Evolutionary conservation across 2,329 filamentous ascomycete genomes (phyloP).

Genomic region (Meredithiella fracta): DNA sequence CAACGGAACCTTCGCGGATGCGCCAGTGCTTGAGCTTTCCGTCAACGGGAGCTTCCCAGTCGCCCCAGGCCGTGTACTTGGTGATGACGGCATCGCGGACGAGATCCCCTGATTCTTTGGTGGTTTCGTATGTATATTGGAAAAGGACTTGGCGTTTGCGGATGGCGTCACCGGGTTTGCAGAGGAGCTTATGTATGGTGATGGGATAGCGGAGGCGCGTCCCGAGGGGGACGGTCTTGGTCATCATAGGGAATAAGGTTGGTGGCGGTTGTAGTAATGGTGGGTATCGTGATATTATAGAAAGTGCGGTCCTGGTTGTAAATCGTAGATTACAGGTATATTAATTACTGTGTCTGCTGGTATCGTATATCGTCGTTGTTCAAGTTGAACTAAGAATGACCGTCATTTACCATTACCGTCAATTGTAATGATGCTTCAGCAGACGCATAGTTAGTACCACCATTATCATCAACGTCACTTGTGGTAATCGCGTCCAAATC

Average conservation of each 20-base stretch:
- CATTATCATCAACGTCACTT: too few relatives aligned
- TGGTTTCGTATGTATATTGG: constrained; percentile 73
- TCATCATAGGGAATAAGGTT: constrained; percentile 21
- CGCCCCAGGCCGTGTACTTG: constrained; percentile 52
- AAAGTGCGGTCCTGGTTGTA: too few relatives aligned
- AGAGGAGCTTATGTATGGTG: constrained; percentile 72
- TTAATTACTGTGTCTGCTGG: too few relatives aligned
- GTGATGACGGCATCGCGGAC: constrained; percentile 42
- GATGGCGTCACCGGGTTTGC: constrained; percentile 57
- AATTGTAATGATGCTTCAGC: too few relatives aligned
- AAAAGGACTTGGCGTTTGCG: constrained; percentile 63
- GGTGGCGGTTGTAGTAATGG: neutral
- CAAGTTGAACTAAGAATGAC: too few relatives aligned
- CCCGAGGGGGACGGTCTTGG: constrained; percentile 35
- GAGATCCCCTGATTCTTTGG: constrained; percentile 56
- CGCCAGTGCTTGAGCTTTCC: constrained; percentile 65
- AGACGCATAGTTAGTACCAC: too few relatives aligned
- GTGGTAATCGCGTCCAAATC: too few relatives aligned
- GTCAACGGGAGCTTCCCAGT: constrained; percentile 71
- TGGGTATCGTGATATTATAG: neutral
- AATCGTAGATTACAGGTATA: too few relatives aligned
- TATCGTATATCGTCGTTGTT: too few relatives aligned
- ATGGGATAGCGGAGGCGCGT: constrained; percentile 75
- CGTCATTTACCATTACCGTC: too few relatives aligned
- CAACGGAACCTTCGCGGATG: constrained; percentile 48